Evolutionary conservation across 371 early-diverging fungal genomes (phyloP).

Genomic region (Saksenaea vasiformis): DNA sequence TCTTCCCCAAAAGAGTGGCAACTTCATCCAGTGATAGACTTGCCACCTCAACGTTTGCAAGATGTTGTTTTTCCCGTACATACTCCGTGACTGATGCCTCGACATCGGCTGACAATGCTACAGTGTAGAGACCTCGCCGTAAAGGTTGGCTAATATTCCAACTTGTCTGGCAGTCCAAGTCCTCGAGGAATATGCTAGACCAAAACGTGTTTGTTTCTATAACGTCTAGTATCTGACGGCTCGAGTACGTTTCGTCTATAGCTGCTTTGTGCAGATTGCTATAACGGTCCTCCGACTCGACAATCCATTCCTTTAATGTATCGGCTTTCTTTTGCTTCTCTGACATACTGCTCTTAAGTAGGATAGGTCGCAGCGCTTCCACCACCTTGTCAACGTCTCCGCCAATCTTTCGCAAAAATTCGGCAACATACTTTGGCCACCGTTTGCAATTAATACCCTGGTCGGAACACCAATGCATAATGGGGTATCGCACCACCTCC

Average conservation of each 20-base stretch:
- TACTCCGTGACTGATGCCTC: constrained; percentile 25
- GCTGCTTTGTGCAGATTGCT: background rate
- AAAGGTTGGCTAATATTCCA: constrained; percentile 50
- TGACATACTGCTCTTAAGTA: constrained; percentile 21
- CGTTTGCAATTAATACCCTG: constrained; percentile 18
- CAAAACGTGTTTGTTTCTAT: constrained; percentile 48
- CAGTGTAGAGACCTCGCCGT: constrained; percentile 48
- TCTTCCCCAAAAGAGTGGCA: background rate
- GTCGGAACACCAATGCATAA: constrained; percentile 39
- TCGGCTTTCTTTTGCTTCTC: constrained; percentile 18
- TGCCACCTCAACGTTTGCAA: constrained; percentile 9
- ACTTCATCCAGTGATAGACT: background rate
- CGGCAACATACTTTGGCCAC: constrained; percentile 37
- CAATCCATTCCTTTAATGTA: constrained; percentile 25
- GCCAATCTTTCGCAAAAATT: constrained; percentile 19
- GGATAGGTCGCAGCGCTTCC: constrained; percentile 16
- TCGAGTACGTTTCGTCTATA: constrained; percentile 2
- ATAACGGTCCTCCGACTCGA: constrained; percentile 32
- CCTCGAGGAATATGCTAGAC: constrained; percentile 58
- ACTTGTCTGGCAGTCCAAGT: constrained; percentile 45
- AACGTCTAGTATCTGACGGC: constrained; percentile 51
- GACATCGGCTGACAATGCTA: constrained; percentile 7
- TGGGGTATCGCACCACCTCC: constrained; percentile 28
- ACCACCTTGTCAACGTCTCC: constrained; percentile 12
- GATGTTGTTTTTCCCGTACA: constrained; percentile 39